phyloP scores from a whole-genome alignment of 179 eudicot species.

The Nepenthes alata region DNA sequence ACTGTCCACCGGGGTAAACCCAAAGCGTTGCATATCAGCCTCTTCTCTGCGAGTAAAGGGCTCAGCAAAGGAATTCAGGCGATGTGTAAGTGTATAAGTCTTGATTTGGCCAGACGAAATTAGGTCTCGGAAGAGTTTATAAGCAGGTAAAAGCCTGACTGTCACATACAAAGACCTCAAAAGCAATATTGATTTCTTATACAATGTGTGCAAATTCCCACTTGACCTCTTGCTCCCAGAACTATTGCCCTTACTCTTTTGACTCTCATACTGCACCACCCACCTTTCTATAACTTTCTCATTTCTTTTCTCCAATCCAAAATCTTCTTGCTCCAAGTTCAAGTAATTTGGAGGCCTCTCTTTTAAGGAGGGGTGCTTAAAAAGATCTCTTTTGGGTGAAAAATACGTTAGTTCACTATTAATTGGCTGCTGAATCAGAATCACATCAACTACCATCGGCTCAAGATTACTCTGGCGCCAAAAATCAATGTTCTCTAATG shows the following conservation, averaged over 20 bases:
- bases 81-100: constrained; percentile 55
- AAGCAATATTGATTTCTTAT: constrained; percentile 63
- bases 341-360: constrained; percentile 22
- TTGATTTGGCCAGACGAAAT: constrained; percentile 54
- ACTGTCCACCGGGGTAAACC: constrained; percentile 68
- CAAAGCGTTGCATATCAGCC: constrained; percentile 63
- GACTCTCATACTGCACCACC: constrained; percentile 73
- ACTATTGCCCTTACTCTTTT: constrained; percentile 31
- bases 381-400: constrained; percentile 29
- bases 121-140: constrained; percentile 72
- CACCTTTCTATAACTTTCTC: constrained; percentile 87
- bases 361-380: constrained; percentile 23
- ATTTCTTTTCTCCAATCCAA: constrained; percentile 23
- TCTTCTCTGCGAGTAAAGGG: constrained; percentile 76
- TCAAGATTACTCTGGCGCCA: constrained; percentile 81
- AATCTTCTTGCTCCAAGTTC: constrained; percentile 46
- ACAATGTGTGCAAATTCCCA: constrained; percentile 37
- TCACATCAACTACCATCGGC: constrained; percentile 81
- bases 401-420: constrained; percentile 33
- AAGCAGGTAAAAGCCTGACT: constrained; percentile 79
- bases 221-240: constrained; percentile 42
- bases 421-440: constrained; percentile 43
- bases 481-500: constrained; percentile 77
- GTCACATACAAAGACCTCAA: constrained; percentile 65
- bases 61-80: constrained; percentile 62